Conservation (phyloP, 1,284 basidiomycete species). For the Volvariella volvacea region DNA sequence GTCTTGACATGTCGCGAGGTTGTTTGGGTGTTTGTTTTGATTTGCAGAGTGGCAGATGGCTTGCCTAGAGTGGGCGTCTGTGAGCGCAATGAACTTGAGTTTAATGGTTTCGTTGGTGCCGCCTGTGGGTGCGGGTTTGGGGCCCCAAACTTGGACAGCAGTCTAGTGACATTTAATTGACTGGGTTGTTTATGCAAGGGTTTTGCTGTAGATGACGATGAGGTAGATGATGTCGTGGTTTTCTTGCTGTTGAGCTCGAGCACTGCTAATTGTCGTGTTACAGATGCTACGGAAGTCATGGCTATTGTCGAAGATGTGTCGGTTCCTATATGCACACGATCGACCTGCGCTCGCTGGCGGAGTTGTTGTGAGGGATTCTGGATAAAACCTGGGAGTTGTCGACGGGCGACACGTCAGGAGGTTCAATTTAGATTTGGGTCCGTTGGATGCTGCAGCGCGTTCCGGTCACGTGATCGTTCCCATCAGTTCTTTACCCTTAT, state of each 20-base stretch:
- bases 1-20: background rate
- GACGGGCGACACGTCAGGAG: no score
- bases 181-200: conserved; percentile 42
- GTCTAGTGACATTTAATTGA: conserved; percentile 53
- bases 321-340: no score
- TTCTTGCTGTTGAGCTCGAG: conserved; percentile 29
- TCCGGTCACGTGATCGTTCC: no score
- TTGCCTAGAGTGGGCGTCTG: conserved; percentile 4
- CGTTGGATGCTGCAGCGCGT: no score
- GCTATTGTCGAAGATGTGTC: no score
- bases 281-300: conserved; percentile 26
- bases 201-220: conserved; percentile 11
- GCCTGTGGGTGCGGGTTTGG: conserved; percentile 31
- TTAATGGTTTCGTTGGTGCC: conserved; percentile 26
- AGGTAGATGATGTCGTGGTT: conserved; percentile 15
- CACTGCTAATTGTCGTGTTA: conserved; percentile 28
- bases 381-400: no score
- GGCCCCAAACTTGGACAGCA: conserved; percentile 61
- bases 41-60: conserved; percentile 12
- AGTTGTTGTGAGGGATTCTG: no score
- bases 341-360: no score
- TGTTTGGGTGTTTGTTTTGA: conserved; percentile 9
- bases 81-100: conserved; percentile 34
- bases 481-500: no score
- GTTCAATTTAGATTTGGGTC: no score